A percentile compares a stretch with the other conserved stretches of the same genome.
Evolutionary conservation across 306 rosid genomes (phyloP).

Genomic region (Castanea crenata): DNA sequence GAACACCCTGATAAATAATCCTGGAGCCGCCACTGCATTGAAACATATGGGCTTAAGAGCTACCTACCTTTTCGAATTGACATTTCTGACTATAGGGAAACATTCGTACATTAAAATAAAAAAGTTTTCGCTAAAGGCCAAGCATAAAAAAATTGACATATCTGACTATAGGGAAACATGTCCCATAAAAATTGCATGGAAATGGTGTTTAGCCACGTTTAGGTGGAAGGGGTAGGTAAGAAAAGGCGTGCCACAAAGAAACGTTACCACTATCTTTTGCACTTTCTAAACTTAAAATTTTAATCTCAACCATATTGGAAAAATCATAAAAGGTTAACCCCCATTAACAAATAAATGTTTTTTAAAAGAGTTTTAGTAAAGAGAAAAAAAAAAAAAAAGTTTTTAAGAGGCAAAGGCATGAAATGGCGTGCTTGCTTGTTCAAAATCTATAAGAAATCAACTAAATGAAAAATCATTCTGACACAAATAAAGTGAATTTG

Average conservation of each 20-base stretch:
- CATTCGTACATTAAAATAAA: background rate
- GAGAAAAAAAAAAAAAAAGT: background rate
- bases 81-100: background rate
- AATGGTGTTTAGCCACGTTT: conserved; percentile 6
- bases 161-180: conserved; percentile 2
- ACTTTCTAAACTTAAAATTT: background rate
- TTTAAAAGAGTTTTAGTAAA: background rate
- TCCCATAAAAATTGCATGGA: conserved; percentile 6
- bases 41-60: background rate
- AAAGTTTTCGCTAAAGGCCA: background rate
- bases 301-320: background rate
- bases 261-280: background rate
- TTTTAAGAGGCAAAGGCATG: background rate
- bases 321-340: background rate
- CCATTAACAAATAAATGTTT: background rate
- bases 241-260: conserved; percentile 4
- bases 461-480: background rate
- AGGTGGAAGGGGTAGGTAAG: background rate
- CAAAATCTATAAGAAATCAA: background rate
- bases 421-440: background rate
- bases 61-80: background rate
- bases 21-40: no score
- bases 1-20: no score
- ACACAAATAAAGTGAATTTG: background rate
- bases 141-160: background rate